Evolutionary conservation across 306 rosid species (phyloP).

Genomic region (Ammopiptanthus mongolicus): DNA sequence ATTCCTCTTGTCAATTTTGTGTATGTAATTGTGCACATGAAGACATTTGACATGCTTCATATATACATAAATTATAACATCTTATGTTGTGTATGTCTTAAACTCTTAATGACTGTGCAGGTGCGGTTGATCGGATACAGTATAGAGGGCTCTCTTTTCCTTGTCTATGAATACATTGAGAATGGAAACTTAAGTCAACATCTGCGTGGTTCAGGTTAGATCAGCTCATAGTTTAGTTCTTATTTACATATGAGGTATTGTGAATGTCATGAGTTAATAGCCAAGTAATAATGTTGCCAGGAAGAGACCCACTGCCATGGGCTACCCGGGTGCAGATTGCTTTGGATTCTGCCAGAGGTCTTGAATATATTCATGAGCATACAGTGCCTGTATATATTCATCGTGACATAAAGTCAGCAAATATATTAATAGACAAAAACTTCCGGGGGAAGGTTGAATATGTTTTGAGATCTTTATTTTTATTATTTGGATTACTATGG

Average conservation of each 20-base stretch:
- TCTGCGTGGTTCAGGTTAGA: slow-evolving; percentile 82
- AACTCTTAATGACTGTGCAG: slow-evolving; percentile 34
- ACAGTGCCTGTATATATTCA: slow-evolving; percentile 96
- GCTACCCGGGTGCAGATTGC: slow-evolving; percentile 87
- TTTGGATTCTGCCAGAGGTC: slow-evolving; percentile 96
- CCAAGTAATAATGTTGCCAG: slow-evolving; percentile 33
- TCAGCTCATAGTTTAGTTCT: slow-evolving; percentile 5
- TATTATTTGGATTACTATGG: neutral
- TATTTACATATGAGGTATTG: slow-evolving; percentile 5
- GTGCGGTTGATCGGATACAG: slow-evolving; percentile 97
- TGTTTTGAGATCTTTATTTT: neutral
- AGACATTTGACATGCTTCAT: neutral
- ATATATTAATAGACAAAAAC: slow-evolving; percentile 83
- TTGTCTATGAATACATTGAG: slow-evolving; percentile 88
- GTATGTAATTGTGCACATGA: neutral
- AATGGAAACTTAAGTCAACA: slow-evolving; percentile 90
- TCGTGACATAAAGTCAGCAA: slow-evolving; percentile 95
- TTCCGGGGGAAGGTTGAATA: slow-evolving; percentile 75
- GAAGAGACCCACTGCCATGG: slow-evolving; percentile 80
- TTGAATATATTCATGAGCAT: slow-evolving; percentile 96
- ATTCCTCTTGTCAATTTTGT: neutral
- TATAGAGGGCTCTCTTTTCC: slow-evolving; percentile 79
- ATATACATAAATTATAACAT: neutral
- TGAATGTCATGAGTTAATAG: slow-evolving; percentile 11
- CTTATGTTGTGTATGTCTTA: neutral